Evolutionary conservation across 148 eudicot genomes (phyloP).

Genomic region (Talinum fruticosum): DNA sequence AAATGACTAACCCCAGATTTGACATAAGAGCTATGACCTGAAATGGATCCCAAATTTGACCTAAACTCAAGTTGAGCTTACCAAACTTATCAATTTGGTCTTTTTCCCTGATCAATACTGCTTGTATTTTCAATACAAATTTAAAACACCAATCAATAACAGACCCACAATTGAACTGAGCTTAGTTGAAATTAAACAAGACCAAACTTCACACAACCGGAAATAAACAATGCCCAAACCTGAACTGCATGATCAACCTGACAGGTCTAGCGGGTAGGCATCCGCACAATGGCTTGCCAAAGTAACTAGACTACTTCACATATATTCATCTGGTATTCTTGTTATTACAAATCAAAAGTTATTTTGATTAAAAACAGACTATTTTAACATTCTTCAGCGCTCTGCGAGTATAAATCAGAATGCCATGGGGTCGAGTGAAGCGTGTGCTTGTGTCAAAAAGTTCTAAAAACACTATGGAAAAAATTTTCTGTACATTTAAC

Average conservation of each 20-base stretch:
- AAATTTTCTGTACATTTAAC: background rate
- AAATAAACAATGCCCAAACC: background rate
- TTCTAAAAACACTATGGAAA: background rate
- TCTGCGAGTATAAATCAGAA: background rate
- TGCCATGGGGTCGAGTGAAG: background rate
- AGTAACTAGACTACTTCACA: background rate
- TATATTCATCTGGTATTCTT: background rate
- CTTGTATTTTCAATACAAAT: background rate
- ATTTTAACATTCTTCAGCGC: background rate
- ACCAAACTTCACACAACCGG: background rate
- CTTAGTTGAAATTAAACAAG: background rate
- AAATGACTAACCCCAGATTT: background rate
- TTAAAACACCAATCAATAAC: background rate
- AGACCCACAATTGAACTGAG: background rate
- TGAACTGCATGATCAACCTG: background rate
- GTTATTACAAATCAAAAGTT: background rate
- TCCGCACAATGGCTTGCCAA: background rate
- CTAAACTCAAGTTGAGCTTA: background rate
- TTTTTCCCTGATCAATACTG: background rate
- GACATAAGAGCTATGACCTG: background rate
- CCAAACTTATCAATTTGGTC: background rate
- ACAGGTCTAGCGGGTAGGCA: background rate
- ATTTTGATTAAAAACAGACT: background rate
- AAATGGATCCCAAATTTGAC: background rate
- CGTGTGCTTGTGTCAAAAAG: background rate